A percentile compares a stretch with the other conserved stretches of the same genome.
Conservation (phyloP, 129 eudicot genomes). For the Pulicaria dysenterica region DNA sequence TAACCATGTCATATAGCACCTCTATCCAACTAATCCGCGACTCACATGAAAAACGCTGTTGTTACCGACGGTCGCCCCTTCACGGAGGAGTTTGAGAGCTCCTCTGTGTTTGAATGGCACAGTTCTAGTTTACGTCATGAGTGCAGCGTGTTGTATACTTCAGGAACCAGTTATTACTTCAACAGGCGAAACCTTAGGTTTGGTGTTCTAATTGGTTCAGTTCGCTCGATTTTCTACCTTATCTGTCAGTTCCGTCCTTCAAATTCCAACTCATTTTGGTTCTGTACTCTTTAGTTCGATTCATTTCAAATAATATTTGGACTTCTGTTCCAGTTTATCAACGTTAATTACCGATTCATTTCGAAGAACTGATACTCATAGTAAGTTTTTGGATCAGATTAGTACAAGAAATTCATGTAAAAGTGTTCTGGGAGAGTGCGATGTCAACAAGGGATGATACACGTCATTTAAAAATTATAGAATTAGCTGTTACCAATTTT, state of each 20-base stretch:
- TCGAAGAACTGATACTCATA: neutral
- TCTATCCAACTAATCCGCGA: neutral
- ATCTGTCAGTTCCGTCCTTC: neutral
- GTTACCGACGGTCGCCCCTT: no score
- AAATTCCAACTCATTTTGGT: neutral
- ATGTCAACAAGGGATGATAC: neutral
- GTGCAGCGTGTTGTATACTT: neutral
- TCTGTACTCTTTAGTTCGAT: conserved; percentile 5
- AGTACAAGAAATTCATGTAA: neutral
- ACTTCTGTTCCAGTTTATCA: no score
- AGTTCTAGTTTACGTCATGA: neutral
- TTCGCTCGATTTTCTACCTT: conserved; percentile 8
- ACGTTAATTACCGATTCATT: neutral
- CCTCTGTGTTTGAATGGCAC: neutral
- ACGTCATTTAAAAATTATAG: neutral
- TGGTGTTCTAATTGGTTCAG: neutral
- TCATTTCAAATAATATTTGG: neutral
- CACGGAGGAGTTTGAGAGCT: no score
- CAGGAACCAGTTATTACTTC: neutral
- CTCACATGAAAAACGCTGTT: conserved; percentile 1
- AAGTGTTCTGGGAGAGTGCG: neutral
- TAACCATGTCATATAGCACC: no score
- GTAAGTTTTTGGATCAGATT: neutral
- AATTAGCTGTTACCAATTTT: neutral
- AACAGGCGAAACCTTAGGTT: neutral